Base-by-base conservation (phyloP, 139 green algal species). In the Coccomyxa sp. region DNA sequence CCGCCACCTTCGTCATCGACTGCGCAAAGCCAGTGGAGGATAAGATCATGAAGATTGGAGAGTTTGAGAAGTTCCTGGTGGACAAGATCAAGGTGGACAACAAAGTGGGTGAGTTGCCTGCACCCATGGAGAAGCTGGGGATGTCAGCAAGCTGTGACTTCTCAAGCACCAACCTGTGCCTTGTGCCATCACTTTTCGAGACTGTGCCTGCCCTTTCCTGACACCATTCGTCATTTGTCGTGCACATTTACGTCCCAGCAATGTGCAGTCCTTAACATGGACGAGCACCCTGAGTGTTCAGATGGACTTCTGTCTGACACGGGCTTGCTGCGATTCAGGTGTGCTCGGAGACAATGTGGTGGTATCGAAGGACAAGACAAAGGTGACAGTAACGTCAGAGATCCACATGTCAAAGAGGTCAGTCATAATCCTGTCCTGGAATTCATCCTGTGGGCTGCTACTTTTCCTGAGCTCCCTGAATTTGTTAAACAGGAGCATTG, bases 11-110 rank as follows among this genome's bases (percentile, higher is more conserved):
- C 87, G 87, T 90, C 78, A 94, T 98, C 71, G 95, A 98, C 91
- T 98, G 95, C 95, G 84, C 90, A 21, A 96, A 96, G 91, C 94
- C 94, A 32, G 95, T 96, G 32, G 91, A 96, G 77, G 95, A 98
- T 88, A 97, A 95, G 88, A 97, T 97, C 83, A 97, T 97, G 94
- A 94, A 97, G 82, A 91, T 99, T 85, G 94, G 91, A 10, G 94
- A 93, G 45, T 99, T 99, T 86, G 95, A 99, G 94, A 98, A 98
- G 89, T 99, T 99, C 91, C 91, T 99, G 81, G 58, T 91, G 23
- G 97, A 99, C 76, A 94, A 95, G 85, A 98, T 99, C 90, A 99
- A 99, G 94, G 95, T 99, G 30, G 85, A 93, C 59, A 90, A 90
- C 85, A 98, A 98, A 90, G 91, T 93, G 51, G 92, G 91, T 94